A percentile compares a stretch with the other conserved stretches of the same genome.
phyloP scores from a whole-genome alignment of 768 basidiomycete genomes.

The Leccinum rimulosum region DNA sequence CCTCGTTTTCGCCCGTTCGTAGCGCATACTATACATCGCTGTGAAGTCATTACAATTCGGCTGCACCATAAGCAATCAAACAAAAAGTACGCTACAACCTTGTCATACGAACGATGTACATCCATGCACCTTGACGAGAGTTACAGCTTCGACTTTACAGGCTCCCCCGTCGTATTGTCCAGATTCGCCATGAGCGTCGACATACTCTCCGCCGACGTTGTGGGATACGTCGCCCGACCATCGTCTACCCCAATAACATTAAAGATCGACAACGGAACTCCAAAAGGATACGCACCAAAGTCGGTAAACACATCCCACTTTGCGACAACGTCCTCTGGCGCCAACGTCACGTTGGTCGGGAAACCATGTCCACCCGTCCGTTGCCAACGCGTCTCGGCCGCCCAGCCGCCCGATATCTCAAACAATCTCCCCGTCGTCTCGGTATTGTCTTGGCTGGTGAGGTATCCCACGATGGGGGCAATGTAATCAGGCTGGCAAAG shows the following conservation, averaged over 20 bases:
- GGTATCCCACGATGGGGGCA: slow-evolving; percentile 89
- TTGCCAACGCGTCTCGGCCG: slow-evolving; percentile 91
- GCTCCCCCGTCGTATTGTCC: slow-evolving; percentile 29
- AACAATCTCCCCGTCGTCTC: slow-evolving; percentile 74
- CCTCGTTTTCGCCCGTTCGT: no score
- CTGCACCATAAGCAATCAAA: background rate
- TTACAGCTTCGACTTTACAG: slow-evolving; percentile 54
- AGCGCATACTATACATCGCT: no score
- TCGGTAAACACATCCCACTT: slow-evolving; percentile 84
- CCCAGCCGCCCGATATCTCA: slow-evolving; percentile 90
- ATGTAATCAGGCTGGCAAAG: slow-evolving; percentile 75
- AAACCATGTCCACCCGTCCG: slow-evolving; percentile 85
- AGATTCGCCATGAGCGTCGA: slow-evolving; percentile 73
- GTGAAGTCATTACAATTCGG: no score
- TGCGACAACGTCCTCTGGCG: slow-evolving; percentile 74
- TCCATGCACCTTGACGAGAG: background rate
- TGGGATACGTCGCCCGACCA: slow-evolving; percentile 79
- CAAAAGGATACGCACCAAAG: slow-evolving; percentile 55
- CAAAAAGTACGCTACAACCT: background rate
- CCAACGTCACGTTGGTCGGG: slow-evolving; percentile 69
- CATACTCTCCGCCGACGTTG: slow-evolving; percentile 70
- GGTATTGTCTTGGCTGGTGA: slow-evolving; percentile 78
- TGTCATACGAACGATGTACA: background rate
- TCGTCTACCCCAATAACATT: slow-evolving; percentile 49
- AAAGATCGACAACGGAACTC: background rate